Percentiles rank a stretch among this genome's conserved stretches.
phyloP scores from a whole-genome alignment of 257 asterid genomes.

The Haberlea rhodopensis region DNA sequence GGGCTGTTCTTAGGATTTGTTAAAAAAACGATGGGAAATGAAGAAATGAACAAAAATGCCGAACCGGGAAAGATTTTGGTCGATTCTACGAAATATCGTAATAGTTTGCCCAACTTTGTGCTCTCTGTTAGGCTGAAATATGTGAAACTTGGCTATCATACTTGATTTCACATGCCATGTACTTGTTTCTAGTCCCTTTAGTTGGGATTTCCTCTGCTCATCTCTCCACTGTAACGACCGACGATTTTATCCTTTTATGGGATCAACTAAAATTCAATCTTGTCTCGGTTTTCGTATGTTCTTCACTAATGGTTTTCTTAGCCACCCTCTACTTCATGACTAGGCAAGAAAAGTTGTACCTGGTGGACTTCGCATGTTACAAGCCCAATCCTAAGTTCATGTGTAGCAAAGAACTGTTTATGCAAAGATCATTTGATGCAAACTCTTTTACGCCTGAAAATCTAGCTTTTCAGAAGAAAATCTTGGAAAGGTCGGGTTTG shows the following conservation, averaged over 20 bases:
- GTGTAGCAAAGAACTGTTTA: slow-evolving; percentile 52
- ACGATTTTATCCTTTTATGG: slow-evolving; percentile 39
- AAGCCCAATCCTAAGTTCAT: slow-evolving; percentile 43
- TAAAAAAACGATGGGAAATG: slow-evolving; percentile 53
- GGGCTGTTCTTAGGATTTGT: background rate
- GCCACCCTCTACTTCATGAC: slow-evolving; percentile 59
- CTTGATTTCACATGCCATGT: slow-evolving; percentile 50
- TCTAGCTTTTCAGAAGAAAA: slow-evolving; percentile 50
- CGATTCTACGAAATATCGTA: slow-evolving; percentile 23
- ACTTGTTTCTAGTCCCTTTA: slow-evolving; percentile 42
- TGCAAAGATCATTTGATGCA: slow-evolving; percentile 41
- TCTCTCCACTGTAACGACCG: slow-evolving; percentile 35
- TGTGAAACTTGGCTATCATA: slow-evolving; percentile 71
- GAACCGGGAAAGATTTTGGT: slow-evolving; percentile 34
- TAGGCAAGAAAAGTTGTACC: slow-evolving; percentile 52
- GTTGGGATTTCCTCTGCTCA: slow-evolving; percentile 36
- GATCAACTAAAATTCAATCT: slow-evolving; percentile 51
- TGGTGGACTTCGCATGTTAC: slow-evolving; percentile 69
- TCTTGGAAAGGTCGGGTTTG: slow-evolving; percentile 66
- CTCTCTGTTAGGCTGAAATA: slow-evolving; percentile 53
- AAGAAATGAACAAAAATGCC: background rate
- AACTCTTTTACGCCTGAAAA: slow-evolving; percentile 47
- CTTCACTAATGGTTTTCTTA: slow-evolving; percentile 45
- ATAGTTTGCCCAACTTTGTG: slow-evolving; percentile 53
- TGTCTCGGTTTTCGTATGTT: slow-evolving; percentile 40